Percentiles rank a stretch among this genome's conserved stretches.
phyloP scores from a whole-genome alignment of 352 stramenopile species.

The Pythium phragmiticola region DNA sequence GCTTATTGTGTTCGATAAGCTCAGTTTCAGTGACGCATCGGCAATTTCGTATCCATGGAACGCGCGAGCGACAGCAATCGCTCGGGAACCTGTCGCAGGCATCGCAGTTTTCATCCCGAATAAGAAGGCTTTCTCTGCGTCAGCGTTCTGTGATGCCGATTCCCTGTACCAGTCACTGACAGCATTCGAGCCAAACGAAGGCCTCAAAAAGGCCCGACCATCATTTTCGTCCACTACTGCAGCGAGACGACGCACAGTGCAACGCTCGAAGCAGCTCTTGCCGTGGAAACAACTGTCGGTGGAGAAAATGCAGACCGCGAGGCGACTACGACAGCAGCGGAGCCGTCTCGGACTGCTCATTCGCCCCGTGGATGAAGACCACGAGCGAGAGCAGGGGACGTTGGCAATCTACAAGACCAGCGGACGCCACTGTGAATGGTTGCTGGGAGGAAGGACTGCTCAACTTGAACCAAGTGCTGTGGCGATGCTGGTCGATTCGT shows the following conservation, averaged over 20 bases:
- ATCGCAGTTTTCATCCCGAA: conserved; percentile 26
- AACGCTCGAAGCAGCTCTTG: conserved; percentile 46
- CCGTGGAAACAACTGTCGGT: conserved; percentile 62
- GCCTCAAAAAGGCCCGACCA: conserved; percentile 3
- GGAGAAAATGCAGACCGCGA: conserved; percentile 41
- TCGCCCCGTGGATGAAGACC: conserved; percentile 1
- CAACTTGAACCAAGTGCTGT: not conserved
- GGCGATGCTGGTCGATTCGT: not conserved
- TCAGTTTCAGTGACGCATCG: not conserved
- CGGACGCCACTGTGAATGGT: conserved; percentile 31
- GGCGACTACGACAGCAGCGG: conserved; percentile 18
- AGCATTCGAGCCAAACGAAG: not conserved
- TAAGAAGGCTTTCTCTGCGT: not conserved
- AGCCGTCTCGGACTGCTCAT: conserved; percentile 2
- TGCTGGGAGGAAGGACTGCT: not conserved
- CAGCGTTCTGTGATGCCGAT: not conserved
- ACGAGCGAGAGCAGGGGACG: conserved; percentile 18
- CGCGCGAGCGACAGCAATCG: conserved; percentile 30
- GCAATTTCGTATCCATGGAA: conserved; percentile 23
- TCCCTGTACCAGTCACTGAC: conserved; percentile 12
- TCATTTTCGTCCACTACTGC: conserved; percentile 6
- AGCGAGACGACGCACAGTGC: conserved; percentile 9
- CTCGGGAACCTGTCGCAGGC: conserved; percentile 23
- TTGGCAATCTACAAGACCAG: conserved; percentile 27
- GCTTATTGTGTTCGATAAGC: conserved; percentile 27